Percentiles rank a stretch among this genome's conserved stretches.
Evolutionary conservation across 2,329 filamentous ascomycete species (phyloP).

Genomic region (Drechslera avenae): DNA sequence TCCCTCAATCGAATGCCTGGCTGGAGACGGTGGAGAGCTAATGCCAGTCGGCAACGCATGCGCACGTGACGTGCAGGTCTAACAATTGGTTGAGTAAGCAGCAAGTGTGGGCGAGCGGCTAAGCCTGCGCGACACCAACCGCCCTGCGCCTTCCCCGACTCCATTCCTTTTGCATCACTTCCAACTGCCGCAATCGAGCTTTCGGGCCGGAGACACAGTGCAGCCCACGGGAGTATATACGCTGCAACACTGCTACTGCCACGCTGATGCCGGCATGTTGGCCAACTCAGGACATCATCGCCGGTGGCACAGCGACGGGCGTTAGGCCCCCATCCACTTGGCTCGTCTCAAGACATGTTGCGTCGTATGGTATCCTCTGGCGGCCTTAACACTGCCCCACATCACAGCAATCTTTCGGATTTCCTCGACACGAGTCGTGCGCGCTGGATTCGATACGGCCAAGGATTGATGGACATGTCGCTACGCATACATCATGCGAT

Average conservation of each 20-base stretch:
- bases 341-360: constrained; percentile 8
- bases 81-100: too few relatives aligned
- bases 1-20: constrained; percentile 10
- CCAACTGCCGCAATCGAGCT: constrained; percentile 3
- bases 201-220: constrained; percentile 7
- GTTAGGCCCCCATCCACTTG: constrained; percentile 3
- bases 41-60: too few relatives aligned
- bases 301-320: constrained; percentile 11
- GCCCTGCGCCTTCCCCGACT: too few relatives aligned
- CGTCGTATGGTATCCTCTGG: constrained; percentile 16
- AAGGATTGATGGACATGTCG: constrained; percentile 8
- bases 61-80: too few relatives aligned
- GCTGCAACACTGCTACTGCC: constrained; percentile 2
- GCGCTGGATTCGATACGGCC: neutral
- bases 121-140: too few relatives aligned
- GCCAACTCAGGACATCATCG: constrained; percentile 8
- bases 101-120: too few relatives aligned
- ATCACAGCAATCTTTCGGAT: constrained; percentile 8
- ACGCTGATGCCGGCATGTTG: constrained; percentile 7
- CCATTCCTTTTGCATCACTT: too few relatives aligned
- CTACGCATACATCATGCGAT: constrained; percentile 12
- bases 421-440: constrained; percentile 10
- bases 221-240: neutral
- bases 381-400: constrained; percentile 18
- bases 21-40: too few relatives aligned